A percentile compares a stretch with the other conserved stretches of the same genome.
These are phyloP conservation scores for Kluyveromyces marxianus DNA, from an alignment of 1,139 yeast genomes.

Conservation along the genomic window DNA sequence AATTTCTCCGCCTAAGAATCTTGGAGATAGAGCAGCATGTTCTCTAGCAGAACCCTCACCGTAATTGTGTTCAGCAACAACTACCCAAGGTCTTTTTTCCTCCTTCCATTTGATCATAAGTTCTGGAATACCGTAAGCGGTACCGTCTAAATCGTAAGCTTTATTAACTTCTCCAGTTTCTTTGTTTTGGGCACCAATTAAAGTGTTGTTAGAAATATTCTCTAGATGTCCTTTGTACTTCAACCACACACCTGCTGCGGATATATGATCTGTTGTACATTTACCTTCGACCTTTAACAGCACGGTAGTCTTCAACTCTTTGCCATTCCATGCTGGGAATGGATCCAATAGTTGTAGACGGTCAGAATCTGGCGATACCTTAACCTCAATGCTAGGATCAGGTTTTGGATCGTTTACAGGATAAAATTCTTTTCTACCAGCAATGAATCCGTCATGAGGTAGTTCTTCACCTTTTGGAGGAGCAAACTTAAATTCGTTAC, in stretches of 20 bases:
- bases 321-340: slow-evolving; percentile 75
- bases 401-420: slow-evolving; percentile 78
- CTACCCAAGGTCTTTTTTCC: slow-evolving; percentile 82
- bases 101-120: slow-evolving; percentile 93
- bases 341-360: slow-evolving; percentile 85
- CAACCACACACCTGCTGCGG: slow-evolving; percentile 99
- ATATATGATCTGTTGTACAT: slow-evolving; percentile 96
- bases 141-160: slow-evolving; percentile 83
- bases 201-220: slow-evolving; percentile 88
- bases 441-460: slow-evolving; percentile 71
- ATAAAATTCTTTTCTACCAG: slow-evolving; percentile 76
- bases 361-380: slow-evolving; percentile 70
- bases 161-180: slow-evolving; percentile 94
- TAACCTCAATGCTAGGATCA: slow-evolving; percentile 57
- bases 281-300: slow-evolving; percentile 91
- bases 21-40: slow-evolving; percentile 94
- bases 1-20: slow-evolving; percentile 85
- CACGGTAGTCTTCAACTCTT: slow-evolving; percentile 70
- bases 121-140: slow-evolving; percentile 79
- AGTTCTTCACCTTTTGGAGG: slow-evolving; percentile 79
- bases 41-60: slow-evolving; percentile 99
- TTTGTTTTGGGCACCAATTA: slow-evolving; percentile 94
- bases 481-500: slow-evolving; percentile 62
- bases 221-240: slow-evolving; percentile 97
- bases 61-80: slow-evolving; percentile 93